Conservation (phyloP, 441 rosid species). For the Jatropha multifida region DNA sequence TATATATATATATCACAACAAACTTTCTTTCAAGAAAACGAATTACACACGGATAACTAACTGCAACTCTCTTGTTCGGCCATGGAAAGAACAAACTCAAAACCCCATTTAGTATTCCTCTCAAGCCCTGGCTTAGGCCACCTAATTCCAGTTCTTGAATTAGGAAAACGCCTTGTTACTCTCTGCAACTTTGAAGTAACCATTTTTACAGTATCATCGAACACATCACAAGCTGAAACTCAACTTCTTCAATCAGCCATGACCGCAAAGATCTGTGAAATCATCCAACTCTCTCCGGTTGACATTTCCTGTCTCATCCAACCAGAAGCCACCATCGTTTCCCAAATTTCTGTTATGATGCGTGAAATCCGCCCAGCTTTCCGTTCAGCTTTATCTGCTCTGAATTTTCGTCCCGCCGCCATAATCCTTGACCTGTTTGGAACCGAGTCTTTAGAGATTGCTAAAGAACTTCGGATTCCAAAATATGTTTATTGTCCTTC, state of each 20-base stretch:
- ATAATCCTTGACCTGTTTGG: slow-evolving; percentile 59
- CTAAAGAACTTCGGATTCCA: slow-evolving; percentile 48
- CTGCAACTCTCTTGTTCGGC: neutral
- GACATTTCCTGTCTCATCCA: slow-evolving; percentile 27
- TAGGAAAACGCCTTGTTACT: slow-evolving; percentile 33
- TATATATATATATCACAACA: no score
- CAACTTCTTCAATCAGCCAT: slow-evolving; percentile 11
- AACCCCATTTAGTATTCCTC: slow-evolving; percentile 34
- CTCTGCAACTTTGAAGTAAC: slow-evolving; percentile 35
- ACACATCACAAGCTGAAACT: slow-evolving; percentile 17
- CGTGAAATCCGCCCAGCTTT: slow-evolving; percentile 26
- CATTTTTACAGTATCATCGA: slow-evolving; percentile 29
- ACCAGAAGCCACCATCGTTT: slow-evolving; percentile 8
- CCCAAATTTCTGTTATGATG: slow-evolving; percentile 32
- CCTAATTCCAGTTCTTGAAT: slow-evolving; percentile 49
- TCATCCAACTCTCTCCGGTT: slow-evolving; percentile 32
- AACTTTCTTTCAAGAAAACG: no score
- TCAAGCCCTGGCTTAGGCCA: slow-evolving; percentile 60
- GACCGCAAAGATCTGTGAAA: slow-evolving; percentile 1
- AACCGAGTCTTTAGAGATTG: slow-evolving; percentile 44
- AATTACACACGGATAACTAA: no score
- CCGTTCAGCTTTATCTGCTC: slow-evolving; percentile 24
- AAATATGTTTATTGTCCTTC: slow-evolving; percentile 42
- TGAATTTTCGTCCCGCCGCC: slow-evolving; percentile 32
- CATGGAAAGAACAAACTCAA: neutral